These are phyloP conservation scores for Colletotrichum sp. DNA, from an alignment of 2,329 filamentous ascomycete species.

Conservation along the genomic window DNA sequence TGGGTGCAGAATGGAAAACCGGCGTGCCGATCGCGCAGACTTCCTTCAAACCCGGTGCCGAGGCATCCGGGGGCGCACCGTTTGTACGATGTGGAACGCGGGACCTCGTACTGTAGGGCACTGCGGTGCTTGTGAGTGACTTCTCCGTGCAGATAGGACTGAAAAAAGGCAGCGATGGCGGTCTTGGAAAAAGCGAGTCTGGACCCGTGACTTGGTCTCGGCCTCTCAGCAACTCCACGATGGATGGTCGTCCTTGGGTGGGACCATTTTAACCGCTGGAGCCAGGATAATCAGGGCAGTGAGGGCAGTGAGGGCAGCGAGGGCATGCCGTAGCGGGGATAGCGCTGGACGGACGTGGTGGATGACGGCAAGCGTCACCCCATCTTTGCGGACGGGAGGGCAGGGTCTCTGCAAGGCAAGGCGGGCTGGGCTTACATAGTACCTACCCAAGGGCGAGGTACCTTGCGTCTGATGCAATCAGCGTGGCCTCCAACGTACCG, in stretches of 20 bases:
- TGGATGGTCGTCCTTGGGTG: background rate
- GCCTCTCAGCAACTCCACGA: background rate
- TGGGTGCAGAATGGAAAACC: background rate
- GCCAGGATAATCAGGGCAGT: background rate
- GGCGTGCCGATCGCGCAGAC: background rate
- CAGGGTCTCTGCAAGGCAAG: background rate
- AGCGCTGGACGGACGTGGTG: background rate
- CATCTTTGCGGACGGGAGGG: background rate
- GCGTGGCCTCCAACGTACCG: background rate
- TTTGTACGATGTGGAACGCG: background rate
- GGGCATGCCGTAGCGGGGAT: background rate
- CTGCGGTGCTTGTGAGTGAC: background rate
- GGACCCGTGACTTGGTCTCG: constrained; percentile 1
- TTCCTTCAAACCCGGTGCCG: constrained; percentile 3
- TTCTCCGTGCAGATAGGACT: background rate
- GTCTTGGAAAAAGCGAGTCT: background rate
- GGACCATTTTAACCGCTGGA: constrained; percentile 7
- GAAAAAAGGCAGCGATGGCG: background rate
- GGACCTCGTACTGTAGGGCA: background rate
- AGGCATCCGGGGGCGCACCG: background rate
- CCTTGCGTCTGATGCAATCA: background rate
- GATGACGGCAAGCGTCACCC: constrained; percentile 16
- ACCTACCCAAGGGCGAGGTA: background rate
- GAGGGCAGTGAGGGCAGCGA: background rate
- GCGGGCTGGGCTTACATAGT: background rate